These are phyloP conservation scores for Lipomyces spencermartinsiae DNA, from an alignment of 805 yeast genomes.

Conservation along the genomic window DNA sequence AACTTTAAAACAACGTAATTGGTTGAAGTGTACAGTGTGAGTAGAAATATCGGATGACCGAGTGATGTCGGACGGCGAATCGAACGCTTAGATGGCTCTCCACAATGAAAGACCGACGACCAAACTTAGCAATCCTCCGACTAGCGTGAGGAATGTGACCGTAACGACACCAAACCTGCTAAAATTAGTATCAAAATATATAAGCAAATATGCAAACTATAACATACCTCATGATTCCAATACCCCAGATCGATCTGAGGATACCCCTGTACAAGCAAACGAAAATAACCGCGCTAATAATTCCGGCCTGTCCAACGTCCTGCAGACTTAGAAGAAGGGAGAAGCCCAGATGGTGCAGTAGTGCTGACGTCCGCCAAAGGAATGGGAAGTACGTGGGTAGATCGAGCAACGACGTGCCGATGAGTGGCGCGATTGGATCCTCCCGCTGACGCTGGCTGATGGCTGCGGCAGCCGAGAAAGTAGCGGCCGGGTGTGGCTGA, in stretches of 20 bases:
- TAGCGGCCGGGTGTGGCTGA: constrained; percentile 27
- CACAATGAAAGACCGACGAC: constrained; percentile 33
- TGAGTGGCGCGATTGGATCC: constrained; percentile 35
- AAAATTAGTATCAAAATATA: no score
- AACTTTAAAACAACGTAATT: no score
- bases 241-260: constrained; percentile 34
- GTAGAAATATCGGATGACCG: no score
- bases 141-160: constrained; percentile 34
- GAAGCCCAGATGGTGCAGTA: constrained; percentile 34
- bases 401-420: constrained; percentile 34
- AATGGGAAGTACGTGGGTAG: constrained; percentile 36
- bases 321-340: constrained; percentile 30
- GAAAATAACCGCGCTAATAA: constrained; percentile 15
- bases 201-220: background rate
- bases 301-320: constrained; percentile 16
- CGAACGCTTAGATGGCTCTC: constrained; percentile 24
- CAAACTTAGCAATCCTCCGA: constrained; percentile 33
- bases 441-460: constrained; percentile 31
- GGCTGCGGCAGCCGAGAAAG: constrained; percentile 34
- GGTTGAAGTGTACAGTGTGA: no score
- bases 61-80: background rate
- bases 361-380: constrained; percentile 34
- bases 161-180: constrained; percentile 33
- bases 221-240: constrained; percentile 34
- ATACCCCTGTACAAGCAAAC: constrained; percentile 32